Evolutionary conservation across 2,329 filamentous ascomycete species (phyloP).

Genomic region (Lasiodiplodia gonubiensis): DNA sequence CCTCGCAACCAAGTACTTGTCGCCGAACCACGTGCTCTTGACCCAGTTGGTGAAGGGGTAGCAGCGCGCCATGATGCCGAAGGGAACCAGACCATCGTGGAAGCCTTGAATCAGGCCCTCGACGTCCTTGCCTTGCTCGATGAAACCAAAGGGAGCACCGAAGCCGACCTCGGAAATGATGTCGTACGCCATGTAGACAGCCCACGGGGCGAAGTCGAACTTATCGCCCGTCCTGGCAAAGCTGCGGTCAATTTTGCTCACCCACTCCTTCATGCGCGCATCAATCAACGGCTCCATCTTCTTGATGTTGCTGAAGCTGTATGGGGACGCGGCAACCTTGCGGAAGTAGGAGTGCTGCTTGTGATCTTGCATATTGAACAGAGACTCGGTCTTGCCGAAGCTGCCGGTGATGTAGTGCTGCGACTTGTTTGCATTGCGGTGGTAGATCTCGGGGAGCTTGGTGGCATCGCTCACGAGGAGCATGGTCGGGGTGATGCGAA

Average conservation of each 20-base stretch:
- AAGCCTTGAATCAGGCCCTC: slow-evolving; percentile 61
- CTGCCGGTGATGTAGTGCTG: slow-evolving; percentile 64
- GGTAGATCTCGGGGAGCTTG: slow-evolving; percentile 63
- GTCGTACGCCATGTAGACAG: slow-evolving; percentile 63
- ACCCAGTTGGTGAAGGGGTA: slow-evolving; percentile 62
- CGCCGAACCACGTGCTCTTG: slow-evolving; percentile 58
- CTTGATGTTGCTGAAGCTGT: slow-evolving; percentile 63
- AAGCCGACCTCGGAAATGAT: slow-evolving; percentile 64
- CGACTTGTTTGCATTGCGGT: slow-evolving; percentile 62
- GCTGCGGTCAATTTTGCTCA: slow-evolving; percentile 51
- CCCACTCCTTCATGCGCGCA: slow-evolving; percentile 57
- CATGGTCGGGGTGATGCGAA: slow-evolving; percentile 60
- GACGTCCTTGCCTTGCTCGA: slow-evolving; percentile 59
- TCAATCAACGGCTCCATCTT: slow-evolving; percentile 65
- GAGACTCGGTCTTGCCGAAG: slow-evolving; percentile 60
- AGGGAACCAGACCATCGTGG: slow-evolving; percentile 58
- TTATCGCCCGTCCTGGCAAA: slow-evolving; percentile 54
- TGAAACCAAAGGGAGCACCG: slow-evolving; percentile 62
- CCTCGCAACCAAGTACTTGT: slow-evolving; percentile 59
- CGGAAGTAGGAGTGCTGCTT: slow-evolving; percentile 58
- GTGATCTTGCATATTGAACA: slow-evolving; percentile 65
- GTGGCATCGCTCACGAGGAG: slow-evolving; percentile 60
- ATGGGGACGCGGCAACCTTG: slow-evolving; percentile 61
- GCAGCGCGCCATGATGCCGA: slow-evolving; percentile 59
- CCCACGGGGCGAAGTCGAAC: slow-evolving; percentile 64